A percentile compares a stretch with the other conserved stretches of the same genome.
Conservation (phyloP, 441 rosid genomes). For the Populus hybrid region DNA sequence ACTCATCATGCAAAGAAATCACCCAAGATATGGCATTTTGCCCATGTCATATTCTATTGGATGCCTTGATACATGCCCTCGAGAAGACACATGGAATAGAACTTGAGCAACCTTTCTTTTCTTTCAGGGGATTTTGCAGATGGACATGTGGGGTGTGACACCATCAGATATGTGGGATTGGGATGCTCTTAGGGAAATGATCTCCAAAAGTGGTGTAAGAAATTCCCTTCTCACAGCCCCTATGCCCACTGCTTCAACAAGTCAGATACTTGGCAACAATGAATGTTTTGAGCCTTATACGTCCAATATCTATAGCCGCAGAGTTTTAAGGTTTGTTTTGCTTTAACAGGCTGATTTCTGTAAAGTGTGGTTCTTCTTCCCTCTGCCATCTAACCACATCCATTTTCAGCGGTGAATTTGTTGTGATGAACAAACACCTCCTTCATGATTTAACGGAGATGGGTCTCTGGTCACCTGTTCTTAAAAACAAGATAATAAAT, state of each 20-base stretch:
- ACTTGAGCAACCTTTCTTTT: background rate
- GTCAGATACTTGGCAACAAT: conserved; percentile 78
- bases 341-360: background rate
- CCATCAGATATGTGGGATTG: conserved; percentile 70
- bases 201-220: conserved; percentile 55
- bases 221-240: conserved; percentile 75
- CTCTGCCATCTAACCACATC: conserved; percentile 5
- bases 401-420: conserved; percentile 75
- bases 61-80: background rate
- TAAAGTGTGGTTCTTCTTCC: conserved; percentile 2
- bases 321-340: conserved; percentile 59
- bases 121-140: conserved; percentile 68
- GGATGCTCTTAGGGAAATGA: conserved; percentile 48
- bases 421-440: conserved; percentile 80
- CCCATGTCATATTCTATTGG: background rate
- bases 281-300: conserved; percentile 84
- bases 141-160: conserved; percentile 70
- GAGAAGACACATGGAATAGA: background rate
- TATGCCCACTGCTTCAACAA: conserved; percentile 86
- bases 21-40: background rate
- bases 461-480: conserved; percentile 65
- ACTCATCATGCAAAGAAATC: background rate
- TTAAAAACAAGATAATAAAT: conserved; percentile 57
- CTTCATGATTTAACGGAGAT: conserved; percentile 75
- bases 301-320: conserved; percentile 67